phyloP scores from a whole-genome alignment of 176 grass and related monocot genomes.

The Leersia perrieri region DNA sequence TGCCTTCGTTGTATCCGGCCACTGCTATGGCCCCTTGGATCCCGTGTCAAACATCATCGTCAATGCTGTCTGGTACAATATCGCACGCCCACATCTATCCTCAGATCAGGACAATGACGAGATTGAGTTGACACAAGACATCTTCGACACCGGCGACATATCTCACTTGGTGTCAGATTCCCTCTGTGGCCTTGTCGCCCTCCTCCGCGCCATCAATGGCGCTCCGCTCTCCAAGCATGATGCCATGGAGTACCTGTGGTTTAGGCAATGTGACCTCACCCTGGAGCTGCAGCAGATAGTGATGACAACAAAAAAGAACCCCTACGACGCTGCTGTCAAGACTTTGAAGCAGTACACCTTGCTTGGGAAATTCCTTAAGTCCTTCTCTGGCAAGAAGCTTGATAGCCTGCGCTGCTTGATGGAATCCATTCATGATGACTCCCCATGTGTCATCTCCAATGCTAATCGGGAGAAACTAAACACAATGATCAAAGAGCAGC shows the following conservation, averaged over 20 bases:
- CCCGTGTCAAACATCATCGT: no score
- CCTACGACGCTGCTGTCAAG: not conserved
- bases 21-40: constrained; percentile 5
- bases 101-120: no score
- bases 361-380: not conserved
- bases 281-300: no score
- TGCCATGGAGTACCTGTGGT: not conserved
- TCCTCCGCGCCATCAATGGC: no score
- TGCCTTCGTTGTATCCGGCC: not conserved
- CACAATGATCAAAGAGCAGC: not conserved
- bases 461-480: not conserved
- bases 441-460: not conserved
- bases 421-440: not conserved
- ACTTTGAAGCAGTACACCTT: not conserved
- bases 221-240: not conserved
- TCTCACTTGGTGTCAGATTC: not conserved
- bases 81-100: not conserved
- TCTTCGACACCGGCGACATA: not conserved
- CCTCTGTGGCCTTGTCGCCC: not conserved
- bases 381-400: not conserved
- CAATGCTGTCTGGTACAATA: not conserved
- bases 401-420: no score
- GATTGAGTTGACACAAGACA: not conserved
- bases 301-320: no score
- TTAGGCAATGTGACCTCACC: not conserved